Evolutionary conservation across 2,329 filamentous ascomycete species (phyloP).

Genomic region (Botrytis tulipae): DNA sequence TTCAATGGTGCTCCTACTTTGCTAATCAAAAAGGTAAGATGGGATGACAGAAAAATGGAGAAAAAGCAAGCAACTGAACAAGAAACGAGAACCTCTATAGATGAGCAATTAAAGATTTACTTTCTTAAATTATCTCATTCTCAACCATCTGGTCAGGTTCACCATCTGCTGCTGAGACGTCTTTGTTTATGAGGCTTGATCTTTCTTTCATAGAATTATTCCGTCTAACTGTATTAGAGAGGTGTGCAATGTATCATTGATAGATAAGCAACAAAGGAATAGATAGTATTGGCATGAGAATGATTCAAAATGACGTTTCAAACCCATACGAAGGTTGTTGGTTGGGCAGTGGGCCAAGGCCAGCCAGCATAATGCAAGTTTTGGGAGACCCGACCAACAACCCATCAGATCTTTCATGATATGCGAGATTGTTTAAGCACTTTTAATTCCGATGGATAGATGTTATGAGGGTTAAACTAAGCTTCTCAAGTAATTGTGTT

Average conservation of each 20-base stretch:
- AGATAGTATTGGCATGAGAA: neutral
- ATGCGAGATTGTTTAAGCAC: neutral
- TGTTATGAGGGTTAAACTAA: neutral
- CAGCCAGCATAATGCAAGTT: neutral
- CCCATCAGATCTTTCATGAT: neutral
- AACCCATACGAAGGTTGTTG: neutral
- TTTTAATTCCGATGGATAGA: neutral
- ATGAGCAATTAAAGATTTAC: neutral
- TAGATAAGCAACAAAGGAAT: neutral
- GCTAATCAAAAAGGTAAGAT: neutral
- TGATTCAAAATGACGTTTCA: neutral
- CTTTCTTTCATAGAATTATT: constrained; percentile 1
- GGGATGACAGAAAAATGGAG: neutral
- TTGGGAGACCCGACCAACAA: neutral
- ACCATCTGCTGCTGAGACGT: neutral
- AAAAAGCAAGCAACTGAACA: neutral
- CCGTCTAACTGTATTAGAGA: neutral
- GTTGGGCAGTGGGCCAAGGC: neutral
- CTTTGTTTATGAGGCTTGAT: constrained; percentile 6
- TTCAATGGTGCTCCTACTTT: neutral
- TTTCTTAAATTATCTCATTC: neutral
- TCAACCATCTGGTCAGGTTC: neutral
- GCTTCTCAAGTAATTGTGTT: neutral
- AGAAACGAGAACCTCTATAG: neutral
- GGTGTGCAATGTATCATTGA: neutral